Evolutionary conservation across 352 stramenopile genomes (phyloP).

Genomic region (Phytophthora syringae): DNA sequence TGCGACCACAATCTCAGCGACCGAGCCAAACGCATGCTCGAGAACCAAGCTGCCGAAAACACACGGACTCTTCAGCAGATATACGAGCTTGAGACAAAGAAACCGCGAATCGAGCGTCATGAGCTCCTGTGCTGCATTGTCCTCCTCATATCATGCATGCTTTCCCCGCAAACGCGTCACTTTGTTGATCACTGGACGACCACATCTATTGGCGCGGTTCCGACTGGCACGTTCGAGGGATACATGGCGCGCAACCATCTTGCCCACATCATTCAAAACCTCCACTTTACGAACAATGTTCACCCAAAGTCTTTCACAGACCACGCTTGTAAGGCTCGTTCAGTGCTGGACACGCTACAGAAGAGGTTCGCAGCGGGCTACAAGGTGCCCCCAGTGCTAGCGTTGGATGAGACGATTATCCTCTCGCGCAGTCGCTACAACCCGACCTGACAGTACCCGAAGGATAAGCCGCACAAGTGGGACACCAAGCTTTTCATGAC

Average conservation of each 20-base stretch:
- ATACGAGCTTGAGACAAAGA: conserved; percentile 6
- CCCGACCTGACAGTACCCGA: conserved; percentile 1
- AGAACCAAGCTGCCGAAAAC: background rate
- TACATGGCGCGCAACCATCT: conserved; percentile 20
- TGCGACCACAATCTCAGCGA: conserved; percentile 18
- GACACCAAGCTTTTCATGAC: conserved; percentile 15
- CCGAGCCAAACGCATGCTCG: background rate
- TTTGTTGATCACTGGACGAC: conserved; percentile 19
- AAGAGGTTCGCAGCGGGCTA: background rate
- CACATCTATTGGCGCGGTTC: conserved; percentile 2
- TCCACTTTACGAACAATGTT: conserved; percentile 19
- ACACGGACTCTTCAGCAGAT: conserved; percentile 1
- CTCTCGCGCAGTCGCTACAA: background rate
- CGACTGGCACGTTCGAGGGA: conserved; percentile 14
- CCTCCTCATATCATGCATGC: conserved; percentile 7
- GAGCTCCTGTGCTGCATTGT: conserved; percentile 24
- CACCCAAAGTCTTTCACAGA: background rate
- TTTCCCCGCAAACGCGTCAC: conserved; percentile 6
- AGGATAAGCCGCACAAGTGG: conserved; percentile 16
- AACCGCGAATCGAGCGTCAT: conserved; percentile 14
- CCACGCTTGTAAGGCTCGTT: conserved; percentile 10
- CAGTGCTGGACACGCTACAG: conserved; percentile 1
- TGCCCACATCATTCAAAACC: conserved; percentile 19
- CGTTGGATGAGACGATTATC: background rate
- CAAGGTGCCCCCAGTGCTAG: background rate